Conservation (phyloP, 1,139 yeast species). For the Blastobotrys buckinghamii region DNA sequence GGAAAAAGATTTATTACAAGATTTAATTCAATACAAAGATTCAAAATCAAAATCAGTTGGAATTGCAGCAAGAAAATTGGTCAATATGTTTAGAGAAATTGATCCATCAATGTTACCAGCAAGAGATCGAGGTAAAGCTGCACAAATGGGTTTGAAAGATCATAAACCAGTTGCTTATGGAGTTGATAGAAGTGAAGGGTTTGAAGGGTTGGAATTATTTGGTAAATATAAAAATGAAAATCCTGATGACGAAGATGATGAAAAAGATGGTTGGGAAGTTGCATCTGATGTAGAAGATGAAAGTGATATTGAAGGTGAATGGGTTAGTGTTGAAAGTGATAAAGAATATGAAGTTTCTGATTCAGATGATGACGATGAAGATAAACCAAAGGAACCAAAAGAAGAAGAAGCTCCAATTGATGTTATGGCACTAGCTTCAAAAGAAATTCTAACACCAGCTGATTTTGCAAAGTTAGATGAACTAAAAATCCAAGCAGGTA, state of each 20-base stretch:
- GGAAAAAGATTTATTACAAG: constrained; percentile 79
- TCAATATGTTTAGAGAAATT: constrained; percentile 80
- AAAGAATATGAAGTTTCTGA: constrained; percentile 44
- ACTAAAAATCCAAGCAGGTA: constrained; percentile 74
- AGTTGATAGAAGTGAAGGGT: constrained; percentile 44
- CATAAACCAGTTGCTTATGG: constrained; percentile 48
- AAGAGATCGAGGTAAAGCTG: constrained; percentile 90
- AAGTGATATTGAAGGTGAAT: constrained; percentile 46
- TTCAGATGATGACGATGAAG: constrained; percentile 23
- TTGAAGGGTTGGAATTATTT: constrained; percentile 86
- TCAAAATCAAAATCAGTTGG: constrained; percentile 90
- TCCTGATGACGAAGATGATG: constrained; percentile 36
- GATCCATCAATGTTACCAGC: constrained; percentile 92
- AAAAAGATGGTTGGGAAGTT: constrained; percentile 44
- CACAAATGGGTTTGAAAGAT: constrained; percentile 59
- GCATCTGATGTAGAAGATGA: constrained; percentile 45
- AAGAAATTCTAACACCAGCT: constrained; percentile 88
- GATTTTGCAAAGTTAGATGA: constrained; percentile 95
- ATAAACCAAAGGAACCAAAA: constrained; percentile 19
- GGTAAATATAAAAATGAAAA: constrained; percentile 83
- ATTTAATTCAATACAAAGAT: constrained; percentile 82
- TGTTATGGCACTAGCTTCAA: constrained; percentile 44
- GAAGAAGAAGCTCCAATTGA: constrained; percentile 14
- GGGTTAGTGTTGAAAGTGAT: constrained; percentile 53
- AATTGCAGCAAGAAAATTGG: constrained; percentile 91